A percentile compares a stretch with the other conserved stretches of the same genome.
phyloP scores from a whole-genome alignment of 148 eudicot species.

The Salicornia ramosissima region DNA sequence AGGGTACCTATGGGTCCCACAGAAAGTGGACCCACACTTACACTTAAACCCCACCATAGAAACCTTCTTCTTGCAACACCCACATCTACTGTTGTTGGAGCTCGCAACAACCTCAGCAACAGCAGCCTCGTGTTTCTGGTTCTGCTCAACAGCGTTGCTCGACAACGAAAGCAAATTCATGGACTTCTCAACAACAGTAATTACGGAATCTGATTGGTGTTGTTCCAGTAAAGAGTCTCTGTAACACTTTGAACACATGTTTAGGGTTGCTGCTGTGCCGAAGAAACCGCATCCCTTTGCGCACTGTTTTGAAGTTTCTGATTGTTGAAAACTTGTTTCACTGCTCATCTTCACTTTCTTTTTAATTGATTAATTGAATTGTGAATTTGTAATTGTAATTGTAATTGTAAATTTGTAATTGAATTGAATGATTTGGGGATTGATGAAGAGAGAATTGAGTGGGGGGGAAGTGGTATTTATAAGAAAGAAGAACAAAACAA shows the following conservation, averaged over 20 bases:
- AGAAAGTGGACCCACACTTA: slow-evolving; percentile 49
- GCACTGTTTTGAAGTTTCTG: slow-evolving; percentile 34
- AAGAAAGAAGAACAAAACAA: too few species aligned
- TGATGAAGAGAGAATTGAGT: too few species aligned
- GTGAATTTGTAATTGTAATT: too few species aligned
- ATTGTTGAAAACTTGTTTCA: slow-evolving; percentile 33
- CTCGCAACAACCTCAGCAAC: background rate
- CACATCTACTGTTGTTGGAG: background rate
- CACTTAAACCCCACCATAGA: slow-evolving; percentile 32
- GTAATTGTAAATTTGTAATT: too few species aligned
- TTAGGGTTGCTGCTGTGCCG: slow-evolving; percentile 42
- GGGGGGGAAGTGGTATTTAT: too few species aligned
- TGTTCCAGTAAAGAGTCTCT: slow-evolving; percentile 23
- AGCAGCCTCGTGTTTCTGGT: background rate
- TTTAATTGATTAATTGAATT: too few species aligned
- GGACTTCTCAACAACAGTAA: slow-evolving; percentile 23
- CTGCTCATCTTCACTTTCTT: slow-evolving; percentile 35
- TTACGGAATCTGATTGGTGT: slow-evolving; percentile 27
- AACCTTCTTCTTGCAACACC: background rate
- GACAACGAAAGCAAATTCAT: background rate
- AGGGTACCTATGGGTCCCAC: slow-evolving; percentile 60
- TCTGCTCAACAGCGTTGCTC: background rate
- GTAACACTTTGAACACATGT: slow-evolving; percentile 54
- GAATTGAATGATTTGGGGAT: too few species aligned
- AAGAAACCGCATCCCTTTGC: slow-evolving; percentile 57